Base-by-base conservation (phyloP, 805 yeast species). In the Wickerhamomyces sydowiorum region DNA sequence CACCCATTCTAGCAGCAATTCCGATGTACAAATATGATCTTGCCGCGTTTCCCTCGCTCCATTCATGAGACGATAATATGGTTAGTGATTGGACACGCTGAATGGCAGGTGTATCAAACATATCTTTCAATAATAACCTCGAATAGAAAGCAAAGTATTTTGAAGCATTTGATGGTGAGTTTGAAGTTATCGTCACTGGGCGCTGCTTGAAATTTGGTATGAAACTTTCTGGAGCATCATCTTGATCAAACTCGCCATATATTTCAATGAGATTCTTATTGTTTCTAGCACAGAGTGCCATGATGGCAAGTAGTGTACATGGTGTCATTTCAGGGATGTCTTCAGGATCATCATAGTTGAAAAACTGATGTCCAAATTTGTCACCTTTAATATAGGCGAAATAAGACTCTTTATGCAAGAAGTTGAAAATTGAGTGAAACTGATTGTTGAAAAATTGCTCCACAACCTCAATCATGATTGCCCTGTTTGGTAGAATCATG, bases 121-220 rank as follows among this genome's bases (percentile, higher is more conserved):
- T 64, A 28, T 62, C 61, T 31, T 56, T 56, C 24, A 67, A 41
- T 9, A 50, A 31, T 24, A 45, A 42, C 37, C 68, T 52, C 4
- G 70, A 67, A 44, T 67, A 69, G 63, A 65, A 66, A 0, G 67
- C 70, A 53, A 66, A 67, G 45, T 67, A 67, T 19, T 55, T 58
- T 2, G 69, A 60, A 4, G 70, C 66, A 39, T 62, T 56, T 2
- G 62, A 54, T 7, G 68, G 56, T 6, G 51, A 40, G 18, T 43
- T 46, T 7, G 32, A 33, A 14, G 33, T 42, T 15, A 40, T 3
- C 12, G 30, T 20, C 9, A 27, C 20, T 14, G 36, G 12, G 18
- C 28, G 10, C 2, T 18, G 21, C 13, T 28, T 20, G 15, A 48
- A 37, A 21, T 42, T 46, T 3, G 70, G 69, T 15, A 45, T 43